A percentile compares a stretch with the other conserved stretches of the same genome.
phyloP scores from a whole-genome alignment of 148 eudicot genomes.

The Rhododendron mucronatum region DNA sequence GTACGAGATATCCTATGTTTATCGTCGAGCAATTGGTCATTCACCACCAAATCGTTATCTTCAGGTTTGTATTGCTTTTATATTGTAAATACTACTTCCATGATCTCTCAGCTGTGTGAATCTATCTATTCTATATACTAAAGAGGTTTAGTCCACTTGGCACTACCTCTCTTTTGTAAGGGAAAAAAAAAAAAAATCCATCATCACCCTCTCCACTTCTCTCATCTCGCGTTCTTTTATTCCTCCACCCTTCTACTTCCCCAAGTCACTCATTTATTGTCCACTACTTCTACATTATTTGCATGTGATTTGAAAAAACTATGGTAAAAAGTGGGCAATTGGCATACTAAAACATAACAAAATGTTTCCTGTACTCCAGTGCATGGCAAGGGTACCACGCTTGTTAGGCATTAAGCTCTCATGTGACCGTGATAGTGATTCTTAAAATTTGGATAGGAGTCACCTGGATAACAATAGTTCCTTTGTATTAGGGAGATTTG shows the following conservation, averaged over 20 bases:
- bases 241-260: neutral
- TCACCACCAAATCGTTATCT: conserved; percentile 85
- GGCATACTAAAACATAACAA: neutral
- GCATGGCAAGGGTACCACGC: neutral
- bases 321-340: neutral
- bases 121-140: neutral
- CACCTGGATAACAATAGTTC: neutral
- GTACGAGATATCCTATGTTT: conserved; percentile 82
- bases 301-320: neutral
- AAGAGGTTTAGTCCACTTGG: neutral
- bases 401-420: neutral
- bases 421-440: neutral
- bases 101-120: neutral
- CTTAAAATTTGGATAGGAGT: neutral
- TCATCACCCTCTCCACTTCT: neutral
- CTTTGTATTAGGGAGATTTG: conserved; percentile 65
- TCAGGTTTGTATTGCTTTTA: conserved; percentile 51
- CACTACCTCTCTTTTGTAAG: neutral
- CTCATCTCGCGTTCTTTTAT: neutral
- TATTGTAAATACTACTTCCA: neutral
- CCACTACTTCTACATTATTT: neutral
- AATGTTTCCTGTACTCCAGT: neutral
- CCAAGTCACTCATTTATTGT: neutral
- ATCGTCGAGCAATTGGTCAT: conserved; percentile 85
- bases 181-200: too few relatives aligned